Percentiles rank a stretch among this genome's conserved stretches.
These are phyloP conservation scores for Globisporangium heterothallicum DNA, from an alignment of 352 stramenopile genomes.

Conservation along the genomic window DNA sequence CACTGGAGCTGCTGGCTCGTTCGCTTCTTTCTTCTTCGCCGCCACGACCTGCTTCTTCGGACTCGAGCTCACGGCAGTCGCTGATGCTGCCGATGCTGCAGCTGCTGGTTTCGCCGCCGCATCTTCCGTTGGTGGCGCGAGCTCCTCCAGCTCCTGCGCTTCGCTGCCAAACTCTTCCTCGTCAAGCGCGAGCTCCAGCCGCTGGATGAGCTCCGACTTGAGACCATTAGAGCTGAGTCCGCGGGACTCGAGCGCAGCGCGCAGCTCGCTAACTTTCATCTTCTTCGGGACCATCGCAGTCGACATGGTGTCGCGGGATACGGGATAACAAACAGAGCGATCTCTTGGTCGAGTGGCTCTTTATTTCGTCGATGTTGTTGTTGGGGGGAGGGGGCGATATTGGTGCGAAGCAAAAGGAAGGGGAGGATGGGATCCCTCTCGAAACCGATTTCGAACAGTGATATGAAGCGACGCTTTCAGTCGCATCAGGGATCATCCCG, in stretches of 20 bases:
- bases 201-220: slow-evolving; percentile 88
- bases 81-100: not conserved
- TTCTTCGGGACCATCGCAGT: slow-evolving; percentile 85
- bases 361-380: slow-evolving; percentile 1
- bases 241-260: slow-evolving; percentile 74
- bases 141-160: slow-evolving; percentile 61
- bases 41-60: slow-evolving; percentile 22
- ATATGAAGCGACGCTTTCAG: not conserved
- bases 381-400: no score
- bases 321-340: not conserved
- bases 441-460: slow-evolving; percentile 4
- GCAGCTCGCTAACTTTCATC: slow-evolving; percentile 89
- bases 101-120: not conserved
- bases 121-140: slow-evolving; percentile 35
- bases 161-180: slow-evolving; percentile 83
- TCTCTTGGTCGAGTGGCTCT: not conserved
- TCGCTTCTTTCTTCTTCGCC: slow-evolving; percentile 20
- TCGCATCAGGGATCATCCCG: no score
- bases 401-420: slow-evolving; percentile 1
- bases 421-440: slow-evolving; percentile 12
- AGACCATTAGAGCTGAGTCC: slow-evolving; percentile 79
- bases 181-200: slow-evolving; percentile 82
- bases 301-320: no score
- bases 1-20: slow-evolving; percentile 6
- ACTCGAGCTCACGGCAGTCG: slow-evolving; percentile 6